Evolutionary conservation across 1,139 yeast species (phyloP), one percentile per base, ranked within the genome.

Genomic region (Candida pseudocylindracea): DNA sequence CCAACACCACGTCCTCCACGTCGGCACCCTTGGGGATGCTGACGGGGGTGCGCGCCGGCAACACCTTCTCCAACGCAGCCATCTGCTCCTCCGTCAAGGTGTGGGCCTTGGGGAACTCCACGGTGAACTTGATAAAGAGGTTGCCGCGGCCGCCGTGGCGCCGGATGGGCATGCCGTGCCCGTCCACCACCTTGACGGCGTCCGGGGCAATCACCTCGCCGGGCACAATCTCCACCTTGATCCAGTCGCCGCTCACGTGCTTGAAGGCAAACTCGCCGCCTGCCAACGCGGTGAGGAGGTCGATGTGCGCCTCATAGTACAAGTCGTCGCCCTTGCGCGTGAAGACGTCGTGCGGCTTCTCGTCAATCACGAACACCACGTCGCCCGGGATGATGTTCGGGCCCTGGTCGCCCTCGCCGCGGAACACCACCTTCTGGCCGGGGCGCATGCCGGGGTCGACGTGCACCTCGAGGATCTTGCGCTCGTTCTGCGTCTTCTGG

Each of bases 341-440:
- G 60, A 79, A 88, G 37, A 62, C 53, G 30, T 67, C 71, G 52
- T 91, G 88, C 38, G 81, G 76, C 60, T 73, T 79, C 61, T 85
- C 93, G 42, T 80, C 88, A 42, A 88, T 69, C 32, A 83, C 78
- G 43, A 88, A 85, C 38, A 88, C 66, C 42, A 91, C 96, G 53
- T 88, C 98, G 53, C 99, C 99, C 26, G 98, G 93, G 38, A 85
- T 72, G 39, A 81, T 67, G 51, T 76, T 83, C 37, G 98, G 98
- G 42, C 80, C 92, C 56, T 88, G 95, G 56, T 91, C 98, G 48
- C 96, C 96, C 61, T 85, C 95, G 42, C 95, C 96, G 45, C 72
- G 65, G 62, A 85, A 88, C 6, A 73, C 81, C 46, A 91, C 68
- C 56, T 73, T 73, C 60, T 85, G 94, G 37, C 95, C 95, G 48